Percentiles rank a stretch among this genome's conserved stretches.
Evolutionary conservation across 306 rosid species (phyloP).

Genomic region (Vigna hirtella): DNA sequence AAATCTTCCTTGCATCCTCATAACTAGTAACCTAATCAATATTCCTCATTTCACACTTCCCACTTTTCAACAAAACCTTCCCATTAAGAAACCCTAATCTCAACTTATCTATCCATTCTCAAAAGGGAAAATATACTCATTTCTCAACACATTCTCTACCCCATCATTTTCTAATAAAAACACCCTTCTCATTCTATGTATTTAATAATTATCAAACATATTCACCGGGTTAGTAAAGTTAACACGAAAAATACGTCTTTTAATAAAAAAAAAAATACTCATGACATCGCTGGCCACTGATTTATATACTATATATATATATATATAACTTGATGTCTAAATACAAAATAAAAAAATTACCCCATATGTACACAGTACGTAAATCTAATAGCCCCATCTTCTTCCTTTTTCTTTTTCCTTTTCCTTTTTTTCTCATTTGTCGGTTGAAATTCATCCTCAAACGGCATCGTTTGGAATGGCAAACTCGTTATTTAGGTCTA

Average conservation of each 20-base stretch:
- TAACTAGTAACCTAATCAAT: constrained; percentile 32
- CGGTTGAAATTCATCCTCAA: background rate
- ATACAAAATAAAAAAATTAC: background rate
- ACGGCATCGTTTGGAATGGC: constrained; percentile 31
- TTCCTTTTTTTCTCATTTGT: background rate
- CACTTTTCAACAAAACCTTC: background rate
- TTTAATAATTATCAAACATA: background rate
- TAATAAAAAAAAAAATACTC: constrained; percentile 1
- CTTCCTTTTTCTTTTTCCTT: background rate
- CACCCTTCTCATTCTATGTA: background rate
- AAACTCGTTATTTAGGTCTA: background rate
- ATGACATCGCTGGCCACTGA: background rate
- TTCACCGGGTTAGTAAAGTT: background rate
- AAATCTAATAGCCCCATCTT: background rate
- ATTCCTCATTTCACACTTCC: constrained; percentile 13
- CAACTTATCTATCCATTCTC: background rate
- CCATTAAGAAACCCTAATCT: background rate
- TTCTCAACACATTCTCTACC: background rate
- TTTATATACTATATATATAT: background rate
- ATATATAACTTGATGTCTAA: no score
- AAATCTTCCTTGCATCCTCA: constrained; percentile 35
- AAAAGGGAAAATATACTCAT: background rate
- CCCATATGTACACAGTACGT: constrained; percentile 9
- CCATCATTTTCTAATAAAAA: background rate
- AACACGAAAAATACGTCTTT: constrained; percentile 2